Evolutionary conservation across 192 early-diverging fungal species (phyloP).

Genomic region (Coemansia sp.): DNA sequence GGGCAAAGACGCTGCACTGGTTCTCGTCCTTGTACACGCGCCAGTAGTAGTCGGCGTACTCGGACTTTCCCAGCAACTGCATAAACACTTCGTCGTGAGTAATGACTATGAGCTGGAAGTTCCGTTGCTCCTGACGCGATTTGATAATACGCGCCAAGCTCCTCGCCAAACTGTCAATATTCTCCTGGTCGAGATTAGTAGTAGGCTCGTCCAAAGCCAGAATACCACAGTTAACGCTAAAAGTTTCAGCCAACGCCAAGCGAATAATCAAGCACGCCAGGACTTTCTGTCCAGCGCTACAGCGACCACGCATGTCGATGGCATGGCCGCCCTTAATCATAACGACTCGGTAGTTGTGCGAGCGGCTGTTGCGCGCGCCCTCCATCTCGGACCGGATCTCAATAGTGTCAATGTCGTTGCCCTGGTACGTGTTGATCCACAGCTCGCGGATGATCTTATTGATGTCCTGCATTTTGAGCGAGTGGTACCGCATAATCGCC

Average conservation of each 20-base stretch:
- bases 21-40: conserved; percentile 80
- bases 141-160: conserved; percentile 83
- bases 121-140: conserved; percentile 72
- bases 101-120: conserved; percentile 97
- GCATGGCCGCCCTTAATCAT: conserved; percentile 87
- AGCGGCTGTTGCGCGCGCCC: conserved; percentile 64
- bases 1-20: conserved; percentile 48
- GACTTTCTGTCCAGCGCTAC: conserved; percentile 97
- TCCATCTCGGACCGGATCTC: conserved; percentile 93
- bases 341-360: conserved; percentile 92
- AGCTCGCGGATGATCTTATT: conserved; percentile 96
- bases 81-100: conserved; percentile 98
- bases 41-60: conserved; percentile 87
- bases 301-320: conserved; percentile 93
- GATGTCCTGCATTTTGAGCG: conserved; percentile 95
- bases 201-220: conserved; percentile 97
- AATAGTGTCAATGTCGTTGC: conserved; percentile 95
- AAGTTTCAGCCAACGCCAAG: conserved; percentile 93
- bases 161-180: conserved; percentile 84
- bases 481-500: conserved; percentile 90
- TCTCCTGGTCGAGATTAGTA: conserved; percentile 90
- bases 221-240: conserved; percentile 90
- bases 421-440: conserved; percentile 96
- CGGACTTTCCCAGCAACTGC: conserved; percentile 73
- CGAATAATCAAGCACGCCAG: conserved; percentile 96